These are phyloP conservation scores for Orbilia ellipsospora DNA, from an alignment of 2,329 filamentous ascomycete species.

Conservation along the genomic window DNA sequence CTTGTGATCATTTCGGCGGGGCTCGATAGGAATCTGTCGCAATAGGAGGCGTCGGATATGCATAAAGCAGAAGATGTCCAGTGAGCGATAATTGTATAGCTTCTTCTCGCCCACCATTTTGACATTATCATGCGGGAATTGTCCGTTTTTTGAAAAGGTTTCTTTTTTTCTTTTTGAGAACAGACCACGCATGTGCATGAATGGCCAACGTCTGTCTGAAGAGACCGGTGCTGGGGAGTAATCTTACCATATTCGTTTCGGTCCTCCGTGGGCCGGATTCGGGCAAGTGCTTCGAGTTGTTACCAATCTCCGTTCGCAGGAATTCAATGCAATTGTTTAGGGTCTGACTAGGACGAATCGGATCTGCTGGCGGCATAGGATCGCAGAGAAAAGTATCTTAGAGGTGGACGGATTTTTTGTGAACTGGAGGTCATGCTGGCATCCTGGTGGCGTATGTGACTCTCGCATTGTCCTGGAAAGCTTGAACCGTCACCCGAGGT, in stretches of 20 bases:
- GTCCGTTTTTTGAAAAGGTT: neutral
- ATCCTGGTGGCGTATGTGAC: neutral
- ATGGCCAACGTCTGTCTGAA: conserved; percentile 24
- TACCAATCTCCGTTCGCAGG: conserved; percentile 37
- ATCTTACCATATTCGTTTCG: conserved; percentile 32
- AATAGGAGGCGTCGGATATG: conserved; percentile 12
- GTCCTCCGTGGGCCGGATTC: conserved; percentile 28
- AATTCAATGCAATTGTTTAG: conserved; percentile 13
- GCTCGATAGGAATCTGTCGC: neutral
- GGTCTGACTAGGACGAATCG: conserved; percentile 15
- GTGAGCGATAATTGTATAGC: neutral
- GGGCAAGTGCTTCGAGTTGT: conserved; percentile 27
- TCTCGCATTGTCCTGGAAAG: neutral
- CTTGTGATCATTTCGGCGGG: neutral
- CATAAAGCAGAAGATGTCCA: neutral
- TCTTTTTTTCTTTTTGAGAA: conserved; percentile 4
- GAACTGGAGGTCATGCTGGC: neutral
- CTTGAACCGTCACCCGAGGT: neutral
- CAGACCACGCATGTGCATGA: conserved; percentile 19
- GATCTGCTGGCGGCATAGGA: conserved; percentile 1
- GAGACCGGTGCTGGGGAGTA: conserved; percentile 20
- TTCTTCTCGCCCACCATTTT: conserved; percentile 1
- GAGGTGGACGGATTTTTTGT: neutral
- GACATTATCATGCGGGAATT: conserved; percentile 19
- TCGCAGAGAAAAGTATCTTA: too few relatives aligned